Percentiles rank a stretch among this genome's conserved stretches.
phyloP scores from a whole-genome alignment of 2,329 filamentous ascomycete genomes.

The Cryphonectria naterciae region DNA sequence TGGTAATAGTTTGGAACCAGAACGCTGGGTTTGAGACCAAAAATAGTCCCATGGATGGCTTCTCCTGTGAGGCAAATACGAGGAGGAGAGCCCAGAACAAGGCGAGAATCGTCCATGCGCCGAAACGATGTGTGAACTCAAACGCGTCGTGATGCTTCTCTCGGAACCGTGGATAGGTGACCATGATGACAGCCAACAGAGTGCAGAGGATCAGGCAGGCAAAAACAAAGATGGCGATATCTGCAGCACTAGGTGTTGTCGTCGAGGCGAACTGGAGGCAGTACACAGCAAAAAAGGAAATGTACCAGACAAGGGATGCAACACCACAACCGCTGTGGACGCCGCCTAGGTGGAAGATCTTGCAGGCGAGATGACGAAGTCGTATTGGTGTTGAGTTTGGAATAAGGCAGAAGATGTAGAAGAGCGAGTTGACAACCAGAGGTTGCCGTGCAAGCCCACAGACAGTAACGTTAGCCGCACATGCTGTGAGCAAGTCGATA shows the following conservation, averaged over 20 bases:
- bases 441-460: constrained; percentile 60
- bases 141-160: constrained; percentile 69
- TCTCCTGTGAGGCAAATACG: constrained; percentile 38
- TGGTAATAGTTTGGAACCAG: constrained; percentile 63
- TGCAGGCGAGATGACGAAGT: constrained; percentile 52
- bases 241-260: constrained; percentile 30
- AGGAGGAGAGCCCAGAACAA: constrained; percentile 40
- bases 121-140: constrained; percentile 72
- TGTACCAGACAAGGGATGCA: constrained; percentile 52
- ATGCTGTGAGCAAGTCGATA: constrained; percentile 31
- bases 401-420: constrained; percentile 35
- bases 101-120: constrained; percentile 68
- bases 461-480: constrained; percentile 53
- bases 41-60: not conserved
- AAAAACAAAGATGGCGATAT: constrained; percentile 47
- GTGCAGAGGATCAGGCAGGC: constrained; percentile 59
- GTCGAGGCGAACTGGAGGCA: constrained; percentile 41
- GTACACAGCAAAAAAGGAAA: constrained; percentile 38
- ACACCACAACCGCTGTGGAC: constrained; percentile 55
- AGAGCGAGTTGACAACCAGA: constrained; percentile 50
- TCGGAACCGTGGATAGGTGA: constrained; percentile 68
- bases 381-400: constrained; percentile 50
- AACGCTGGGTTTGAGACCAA: constrained; percentile 49
- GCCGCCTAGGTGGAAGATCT: constrained; percentile 57
- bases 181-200: constrained; percentile 64